Base-by-base conservation (phyloP, 106 monocot genomes). In the Acorus gramineus region DNA sequence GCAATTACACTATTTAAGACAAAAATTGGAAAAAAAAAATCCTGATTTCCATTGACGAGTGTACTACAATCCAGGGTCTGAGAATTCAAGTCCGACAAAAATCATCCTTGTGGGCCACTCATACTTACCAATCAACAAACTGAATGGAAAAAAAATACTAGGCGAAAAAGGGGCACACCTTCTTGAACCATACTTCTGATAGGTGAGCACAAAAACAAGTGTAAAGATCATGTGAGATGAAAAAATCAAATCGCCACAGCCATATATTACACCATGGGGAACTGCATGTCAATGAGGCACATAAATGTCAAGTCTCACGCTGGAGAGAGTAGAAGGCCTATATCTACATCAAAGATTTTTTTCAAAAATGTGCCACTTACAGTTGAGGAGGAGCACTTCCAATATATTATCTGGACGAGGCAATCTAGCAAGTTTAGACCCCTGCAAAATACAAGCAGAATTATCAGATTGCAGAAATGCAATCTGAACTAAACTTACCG, bases 191-290 rank as follows among this genome's bases (percentile, higher is more conserved):
- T 89, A 94, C 61, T 89, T 94, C 14, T 80, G 74, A 56, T 89
- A 94, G 9, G 93, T 89, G 28, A 56, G 77, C 55, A 94, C 89
- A 71, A 94, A 93, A 42, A 94, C 89, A 55, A 94, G 67, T 49
- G 86, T 84, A 63, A 94, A 94, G 67, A 94, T 94, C 93, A 94
- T 94, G 70, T 93, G 93, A 11, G 93, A 93, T 52, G 93, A 93
- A 83, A 93, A 93, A 60, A 93, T 93, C 78, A 93, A 60, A 64
- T 93, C 93, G 62, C 93, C 93, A 71, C 93, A 93, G 61, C 93
- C 93, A 79, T 77, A 89, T 50, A 81, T n/a, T 42, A 80, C 75
- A 56, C 93, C 93, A 3, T 62, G 80, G 42, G 89, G 89, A 84
- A 94, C 93, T 94, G 76, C 66, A 82, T 80, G 46, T 28, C 28